Percentiles rank a stretch among this genome's conserved stretches.
Evolutionary conservation across 176 grass and related monocot species (phyloP).

Genomic region (maize (Zea mays)): DNA sequence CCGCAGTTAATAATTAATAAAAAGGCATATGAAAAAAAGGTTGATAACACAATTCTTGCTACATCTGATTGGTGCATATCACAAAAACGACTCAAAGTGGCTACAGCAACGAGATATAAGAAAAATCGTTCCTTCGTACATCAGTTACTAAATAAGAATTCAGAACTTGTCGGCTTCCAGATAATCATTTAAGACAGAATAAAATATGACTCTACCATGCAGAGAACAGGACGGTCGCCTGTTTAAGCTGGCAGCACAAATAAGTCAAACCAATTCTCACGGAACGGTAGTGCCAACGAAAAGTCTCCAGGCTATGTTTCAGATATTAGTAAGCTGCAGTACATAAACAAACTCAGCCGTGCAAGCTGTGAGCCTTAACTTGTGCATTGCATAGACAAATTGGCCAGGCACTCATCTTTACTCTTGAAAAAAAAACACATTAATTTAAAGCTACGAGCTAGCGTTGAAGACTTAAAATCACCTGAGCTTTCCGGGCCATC

Average conservation of each 20-base stretch:
- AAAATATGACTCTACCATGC: not conserved
- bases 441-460: not conserved
- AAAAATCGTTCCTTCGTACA: not conserved
- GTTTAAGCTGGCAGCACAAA: not conserved
- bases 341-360: conserved; percentile 10
- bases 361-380: not conserved
- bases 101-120: not conserved
- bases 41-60: not conserved
- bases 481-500: conserved; percentile 37
- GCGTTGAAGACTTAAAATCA: conserved; percentile 16
- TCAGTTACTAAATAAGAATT: not conserved
- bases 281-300: not conserved
- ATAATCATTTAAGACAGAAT: conserved; percentile 9
- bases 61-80: not conserved
- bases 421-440: not conserved
- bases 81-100: not conserved
- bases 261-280: not conserved
- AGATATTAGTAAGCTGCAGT: conserved; percentile 20
- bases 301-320: not conserved
- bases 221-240: not conserved
- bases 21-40: not conserved
- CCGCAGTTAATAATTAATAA: conserved; percentile 2
- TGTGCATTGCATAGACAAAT: conserved; percentile 12
- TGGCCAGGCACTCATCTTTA: not conserved
- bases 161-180: not conserved